Evolutionary conservation across 352 stramenopile genomes (phyloP).

Genomic region (Achlya hypogyna): DNA sequence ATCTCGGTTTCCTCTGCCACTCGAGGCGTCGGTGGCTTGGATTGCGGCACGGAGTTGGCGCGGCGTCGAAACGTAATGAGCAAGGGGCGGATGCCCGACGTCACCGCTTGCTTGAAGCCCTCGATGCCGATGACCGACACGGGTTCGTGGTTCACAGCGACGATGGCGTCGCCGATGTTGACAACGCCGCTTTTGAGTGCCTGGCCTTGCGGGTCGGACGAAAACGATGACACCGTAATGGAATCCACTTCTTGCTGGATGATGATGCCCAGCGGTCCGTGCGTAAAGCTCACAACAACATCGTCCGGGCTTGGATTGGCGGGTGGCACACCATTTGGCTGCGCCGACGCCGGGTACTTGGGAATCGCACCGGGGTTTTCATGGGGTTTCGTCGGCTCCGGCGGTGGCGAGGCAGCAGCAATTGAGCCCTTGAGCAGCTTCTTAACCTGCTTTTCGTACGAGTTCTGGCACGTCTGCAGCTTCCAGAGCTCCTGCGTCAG

Average conservation of each 20-base stretch:
- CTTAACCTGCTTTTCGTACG: slow-evolving; percentile 11
- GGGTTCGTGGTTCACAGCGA: slow-evolving; percentile 57
- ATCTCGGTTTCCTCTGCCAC: background rate
- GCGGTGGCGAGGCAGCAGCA: slow-evolving; percentile 1
- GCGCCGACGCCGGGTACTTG: slow-evolving; percentile 2
- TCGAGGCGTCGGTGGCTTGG: slow-evolving; percentile 15
- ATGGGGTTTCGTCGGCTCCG: slow-evolving; percentile 1
- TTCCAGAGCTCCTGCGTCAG: slow-evolving; percentile 18
- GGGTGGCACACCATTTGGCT: background rate
- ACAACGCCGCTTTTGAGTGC: slow-evolving; percentile 63
- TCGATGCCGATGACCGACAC: slow-evolving; percentile 64
- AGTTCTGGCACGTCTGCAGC: slow-evolving; percentile 8
- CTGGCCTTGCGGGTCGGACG: slow-evolving; percentile 56
- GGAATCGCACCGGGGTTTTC: slow-evolving; percentile 1
- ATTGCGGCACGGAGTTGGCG: slow-evolving; percentile 13
- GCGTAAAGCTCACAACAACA: slow-evolving; percentile 54
- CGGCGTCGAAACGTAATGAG: slow-evolving; percentile 57
- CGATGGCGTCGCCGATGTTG: slow-evolving; percentile 63
- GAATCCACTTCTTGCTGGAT: slow-evolving; percentile 68
- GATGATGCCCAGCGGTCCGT: slow-evolving; percentile 65
- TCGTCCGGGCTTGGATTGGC: slow-evolving; percentile 27
- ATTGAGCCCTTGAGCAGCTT: slow-evolving; percentile 8
- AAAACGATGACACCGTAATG: slow-evolving; percentile 77
- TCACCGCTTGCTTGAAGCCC: slow-evolving; percentile 64
- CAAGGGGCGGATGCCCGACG: slow-evolving; percentile 46